phyloP scores from a whole-genome alignment of 2,329 filamentous ascomycete genomes.

The Chlorencoelia australis region DNA sequence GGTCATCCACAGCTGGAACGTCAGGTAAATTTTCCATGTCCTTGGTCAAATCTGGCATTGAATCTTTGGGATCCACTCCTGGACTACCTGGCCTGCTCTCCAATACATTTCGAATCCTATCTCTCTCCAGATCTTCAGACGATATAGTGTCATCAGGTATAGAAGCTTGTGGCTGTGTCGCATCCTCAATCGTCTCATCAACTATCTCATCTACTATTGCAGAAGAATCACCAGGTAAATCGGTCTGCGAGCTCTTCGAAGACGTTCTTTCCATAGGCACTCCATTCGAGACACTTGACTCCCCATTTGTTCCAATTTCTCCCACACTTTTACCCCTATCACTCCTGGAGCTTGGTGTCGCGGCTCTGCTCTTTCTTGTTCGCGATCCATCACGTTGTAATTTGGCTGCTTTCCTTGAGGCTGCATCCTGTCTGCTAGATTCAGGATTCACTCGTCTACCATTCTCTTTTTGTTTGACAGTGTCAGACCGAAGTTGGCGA shows the following conservation, averaged over 20 bases:
- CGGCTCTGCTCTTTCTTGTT: conserved; percentile 18
- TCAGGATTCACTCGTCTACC: conserved; percentile 18
- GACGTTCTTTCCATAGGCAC: conserved; percentile 17
- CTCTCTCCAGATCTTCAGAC: conserved; percentile 15
- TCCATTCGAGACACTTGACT: conserved; percentile 7
- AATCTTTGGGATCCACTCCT: conserved; percentile 24
- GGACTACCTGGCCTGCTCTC: conserved; percentile 24
- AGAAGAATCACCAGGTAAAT: conserved; percentile 17
- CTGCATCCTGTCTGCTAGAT: conserved; percentile 9
- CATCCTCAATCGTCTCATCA: conserved; percentile 17
- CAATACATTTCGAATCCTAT: conserved; percentile 17
- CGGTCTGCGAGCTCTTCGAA: conserved; percentile 26
- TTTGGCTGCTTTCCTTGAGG: conserved; percentile 15
- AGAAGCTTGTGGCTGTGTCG: conserved; percentile 9
- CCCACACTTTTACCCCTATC: conserved; percentile 12
- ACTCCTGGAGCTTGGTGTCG: conserved; percentile 16
- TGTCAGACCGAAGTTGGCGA: conserved; percentile 36
- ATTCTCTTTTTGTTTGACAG: conserved; percentile 31
- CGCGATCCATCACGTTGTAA: conserved; percentile 19
- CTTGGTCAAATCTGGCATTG: conserved; percentile 26
- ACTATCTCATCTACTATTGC: conserved; percentile 17
- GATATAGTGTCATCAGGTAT: conserved; percentile 9
- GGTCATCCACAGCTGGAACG: conserved; percentile 16
- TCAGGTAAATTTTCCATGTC: conserved; percentile 25
- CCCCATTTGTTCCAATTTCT: conserved; percentile 8